Base-by-base conservation (phyloP, 352 stramenopile genomes). In the Phytophthora constricta region DNA sequence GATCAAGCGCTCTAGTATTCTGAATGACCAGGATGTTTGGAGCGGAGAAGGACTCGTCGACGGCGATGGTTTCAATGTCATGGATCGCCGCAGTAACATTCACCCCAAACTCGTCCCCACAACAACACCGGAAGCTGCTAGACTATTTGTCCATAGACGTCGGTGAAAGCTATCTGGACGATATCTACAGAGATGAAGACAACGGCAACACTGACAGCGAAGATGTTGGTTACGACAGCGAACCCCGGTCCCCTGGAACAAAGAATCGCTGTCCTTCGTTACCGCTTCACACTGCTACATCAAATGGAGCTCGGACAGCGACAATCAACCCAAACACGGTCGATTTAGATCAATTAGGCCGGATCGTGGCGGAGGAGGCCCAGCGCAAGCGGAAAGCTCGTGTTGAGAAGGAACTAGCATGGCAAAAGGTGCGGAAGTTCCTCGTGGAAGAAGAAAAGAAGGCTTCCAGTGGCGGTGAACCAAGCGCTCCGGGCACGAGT, bases 101-200 rank as follows among this genome's bases (percentile, higher is more conserved):
- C 49, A 82, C 27, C 37, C 50, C 68, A 13, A 66, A 53, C 25
- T 46, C 57, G 33, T 55, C 64, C 9, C 43, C 80, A 34, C 75
- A 70, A 23, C 67, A 67, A 3, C 69, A 73, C 51, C 83, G 68
- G 45, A 88, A 89, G 50, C 59, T 90, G 16, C 76, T 90, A 5
- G 81, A 89, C 64, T 90, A 90, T 28, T 58, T 90, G 4, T 80
- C 78, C 13, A 79, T 66, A 19, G 80, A 89, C 49, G 63, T 84
- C 19, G 74, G 73, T 19, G 79, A 90, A 47, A 68, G 70, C 17
- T 89, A 89, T 49, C 52, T 92, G 5, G 68, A 92, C 19, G 80
- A 74, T 41, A 75, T 89, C 31, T 92, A 90, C 66, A 53, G 76
- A 48, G 76, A 88, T 2, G 76, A 89, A 8, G 78, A 89, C 8